Conservation (phyloP, 768 basidiomycete genomes). For the Agaricus subrufescens region DNA sequence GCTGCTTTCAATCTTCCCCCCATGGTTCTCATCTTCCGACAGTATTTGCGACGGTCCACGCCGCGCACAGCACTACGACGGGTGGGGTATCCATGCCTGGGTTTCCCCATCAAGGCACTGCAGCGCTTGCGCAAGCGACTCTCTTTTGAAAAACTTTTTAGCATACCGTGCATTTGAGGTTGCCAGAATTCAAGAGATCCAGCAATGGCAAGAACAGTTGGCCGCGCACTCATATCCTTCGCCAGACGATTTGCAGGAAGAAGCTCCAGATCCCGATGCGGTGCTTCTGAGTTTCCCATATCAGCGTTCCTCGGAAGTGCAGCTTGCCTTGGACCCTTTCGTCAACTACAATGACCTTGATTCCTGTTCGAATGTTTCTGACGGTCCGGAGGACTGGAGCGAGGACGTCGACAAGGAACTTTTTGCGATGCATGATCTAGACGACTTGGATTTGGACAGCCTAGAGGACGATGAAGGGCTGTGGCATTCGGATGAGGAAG, state of each 20-base stretch:
- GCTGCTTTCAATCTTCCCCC: background rate
- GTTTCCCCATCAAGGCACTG: conserved; percentile 3
- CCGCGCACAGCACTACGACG: background rate
- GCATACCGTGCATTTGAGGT: background rate
- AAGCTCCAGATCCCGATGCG: background rate
- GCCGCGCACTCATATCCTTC: background rate
- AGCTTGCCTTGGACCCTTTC: background rate
- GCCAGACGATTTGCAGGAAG: background rate
- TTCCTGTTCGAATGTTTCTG: background rate
- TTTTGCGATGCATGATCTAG: background rate
- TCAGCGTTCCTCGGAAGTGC: background rate
- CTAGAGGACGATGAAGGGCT: conserved; percentile 2
- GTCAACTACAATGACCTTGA: conserved; percentile 8
- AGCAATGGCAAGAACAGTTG: background rate
- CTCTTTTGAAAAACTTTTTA: background rate
- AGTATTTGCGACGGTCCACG: conserved; percentile 9
- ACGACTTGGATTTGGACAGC: conserved; percentile 4
- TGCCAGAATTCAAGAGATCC: background rate
- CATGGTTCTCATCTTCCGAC: background rate
- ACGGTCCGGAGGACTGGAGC: background rate
- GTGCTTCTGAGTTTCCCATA: conserved; percentile 10
- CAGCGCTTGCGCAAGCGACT: conserved; percentile 1
- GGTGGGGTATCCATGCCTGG: conserved; percentile 9
- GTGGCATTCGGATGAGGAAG: background rate
- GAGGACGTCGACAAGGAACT: conserved; percentile 3